phyloP scores from a whole-genome alignment of 2,329 filamentous ascomycete species.

The Thielaviopsis musarum region DNA sequence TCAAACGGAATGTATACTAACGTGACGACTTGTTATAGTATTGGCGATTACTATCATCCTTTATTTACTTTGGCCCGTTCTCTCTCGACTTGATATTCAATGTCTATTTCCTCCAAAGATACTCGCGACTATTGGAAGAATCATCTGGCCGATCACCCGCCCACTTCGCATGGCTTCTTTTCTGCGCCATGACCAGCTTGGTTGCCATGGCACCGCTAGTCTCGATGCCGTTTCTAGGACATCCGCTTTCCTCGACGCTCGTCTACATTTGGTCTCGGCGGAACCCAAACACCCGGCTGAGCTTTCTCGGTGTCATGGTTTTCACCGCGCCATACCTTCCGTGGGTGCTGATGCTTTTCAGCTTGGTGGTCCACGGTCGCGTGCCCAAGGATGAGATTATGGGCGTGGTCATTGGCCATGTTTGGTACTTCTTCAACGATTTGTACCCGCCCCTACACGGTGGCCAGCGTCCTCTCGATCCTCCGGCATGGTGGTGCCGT shows the following conservation, averaged over 20 bases:
- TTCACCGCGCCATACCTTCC: constrained; percentile 91
- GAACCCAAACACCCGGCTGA: constrained; percentile 81
- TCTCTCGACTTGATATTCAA: constrained; percentile 92
- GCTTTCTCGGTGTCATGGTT: constrained; percentile 72
- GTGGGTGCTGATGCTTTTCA: constrained; percentile 90
- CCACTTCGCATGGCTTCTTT: constrained; percentile 84
- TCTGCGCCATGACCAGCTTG: constrained; percentile 68
- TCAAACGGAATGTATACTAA: neutral
- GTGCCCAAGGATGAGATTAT: constrained; percentile 93
- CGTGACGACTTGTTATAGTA: constrained; percentile 39
- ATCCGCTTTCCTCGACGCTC: constrained; percentile 76
- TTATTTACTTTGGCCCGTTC: constrained; percentile 92
- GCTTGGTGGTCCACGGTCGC: constrained; percentile 72
- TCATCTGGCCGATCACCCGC: constrained; percentile 82
- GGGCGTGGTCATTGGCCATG: constrained; percentile 83
- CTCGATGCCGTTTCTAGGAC: constrained; percentile 86
- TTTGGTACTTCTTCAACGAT: constrained; percentile 97
- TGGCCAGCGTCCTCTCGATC: constrained; percentile 71
- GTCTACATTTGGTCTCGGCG: constrained; percentile 97
- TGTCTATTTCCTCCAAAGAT: constrained; percentile 94
- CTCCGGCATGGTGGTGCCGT: constrained; percentile 76
- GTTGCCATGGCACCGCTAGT: constrained; percentile 72
- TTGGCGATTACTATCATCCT: constrained; percentile 90
- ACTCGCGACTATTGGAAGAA: constrained; percentile 88
- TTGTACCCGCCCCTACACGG: constrained; percentile 86